Percentiles rank a stretch among this genome's conserved stretches.
These are phyloP conservation scores for Tricholoma furcatifolium DNA, from an alignment of 768 basidiomycete species.

Conservation along the genomic window DNA sequence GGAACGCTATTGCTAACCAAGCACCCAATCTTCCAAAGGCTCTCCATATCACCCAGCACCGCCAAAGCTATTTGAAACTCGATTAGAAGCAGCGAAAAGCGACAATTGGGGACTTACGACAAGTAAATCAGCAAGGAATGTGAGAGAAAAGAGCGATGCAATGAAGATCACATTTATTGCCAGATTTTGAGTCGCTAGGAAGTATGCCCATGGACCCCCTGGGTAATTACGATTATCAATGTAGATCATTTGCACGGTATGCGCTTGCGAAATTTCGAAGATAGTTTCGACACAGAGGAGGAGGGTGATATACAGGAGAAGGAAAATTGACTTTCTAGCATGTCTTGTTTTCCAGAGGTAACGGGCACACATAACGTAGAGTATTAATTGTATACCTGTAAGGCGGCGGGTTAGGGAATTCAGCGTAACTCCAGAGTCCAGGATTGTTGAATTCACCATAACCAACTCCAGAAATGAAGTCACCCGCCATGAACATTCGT, in stretches of 20 bases:
- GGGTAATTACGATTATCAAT: constrained; percentile 35
- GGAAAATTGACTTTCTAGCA: constrained; percentile 20
- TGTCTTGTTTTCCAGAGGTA: constrained; percentile 33
- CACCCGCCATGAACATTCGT: constrained; percentile 36
- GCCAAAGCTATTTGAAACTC: constrained; percentile 34
- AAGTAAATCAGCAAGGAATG: constrained; percentile 39
- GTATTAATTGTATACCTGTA: constrained; percentile 29
- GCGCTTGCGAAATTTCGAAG: constrained; percentile 32
- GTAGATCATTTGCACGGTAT: constrained; percentile 33
- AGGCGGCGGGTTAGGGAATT: too few relatives aligned
- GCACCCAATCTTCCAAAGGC: constrained; percentile 30
- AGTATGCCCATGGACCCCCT: constrained; percentile 36
- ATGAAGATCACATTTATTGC: constrained; percentile 37
- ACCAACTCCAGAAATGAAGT: constrained; percentile 32
- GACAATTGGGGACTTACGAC: constrained; percentile 29
- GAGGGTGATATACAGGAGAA: constrained; percentile 31
- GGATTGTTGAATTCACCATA: constrained; percentile 22
- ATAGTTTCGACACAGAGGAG: constrained; percentile 32
- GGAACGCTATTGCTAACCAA: constrained; percentile 33
- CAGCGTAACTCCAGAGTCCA: background rate
- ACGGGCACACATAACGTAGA: constrained; percentile 27
- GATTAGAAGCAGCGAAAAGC: background rate
- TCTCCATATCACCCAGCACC: constrained; percentile 47
- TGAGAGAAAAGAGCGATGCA: constrained; percentile 35
- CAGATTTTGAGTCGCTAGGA: constrained; percentile 33